phyloP scores from a whole-genome alignment of 2,329 filamentous ascomycete genomes.

The Nakataea oryzae region DNA sequence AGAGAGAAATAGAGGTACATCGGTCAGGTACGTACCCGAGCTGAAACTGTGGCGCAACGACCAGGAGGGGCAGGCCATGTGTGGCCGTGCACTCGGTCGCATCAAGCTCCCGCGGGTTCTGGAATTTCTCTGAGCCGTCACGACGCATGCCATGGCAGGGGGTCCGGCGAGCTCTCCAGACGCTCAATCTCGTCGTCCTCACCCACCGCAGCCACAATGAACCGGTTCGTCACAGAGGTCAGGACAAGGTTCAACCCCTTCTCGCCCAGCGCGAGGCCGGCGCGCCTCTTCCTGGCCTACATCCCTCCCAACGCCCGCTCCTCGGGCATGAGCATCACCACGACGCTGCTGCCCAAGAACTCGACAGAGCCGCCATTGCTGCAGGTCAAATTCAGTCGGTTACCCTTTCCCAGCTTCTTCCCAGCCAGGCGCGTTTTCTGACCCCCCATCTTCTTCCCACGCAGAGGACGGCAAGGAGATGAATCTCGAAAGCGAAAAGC shows the following conservation, averaged over 20 bases:
- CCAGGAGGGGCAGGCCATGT: background rate
- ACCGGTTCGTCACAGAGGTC: constrained; percentile 76
- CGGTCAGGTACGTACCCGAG: background rate
- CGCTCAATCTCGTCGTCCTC: background rate
- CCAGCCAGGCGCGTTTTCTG: background rate
- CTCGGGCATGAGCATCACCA: constrained; percentile 65
- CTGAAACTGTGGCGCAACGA: background rate
- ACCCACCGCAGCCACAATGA: constrained; percentile 44
- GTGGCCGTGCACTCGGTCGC: background rate
- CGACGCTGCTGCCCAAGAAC: constrained; percentile 61
- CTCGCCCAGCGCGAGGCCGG: constrained; percentile 65
- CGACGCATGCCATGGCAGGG: background rate
- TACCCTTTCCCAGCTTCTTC: background rate
- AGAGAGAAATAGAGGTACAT: background rate
- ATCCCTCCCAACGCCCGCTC: constrained; percentile 71
- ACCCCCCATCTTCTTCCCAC: background rate
- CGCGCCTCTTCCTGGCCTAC: constrained; percentile 76
- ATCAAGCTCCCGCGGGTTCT: background rate
- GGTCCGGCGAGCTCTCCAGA: background rate
- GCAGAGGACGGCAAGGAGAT: constrained; percentile 89
- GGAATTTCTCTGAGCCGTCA: background rate
- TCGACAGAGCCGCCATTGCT: constrained; percentile 61
- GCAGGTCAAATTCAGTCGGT: constrained; percentile 75
- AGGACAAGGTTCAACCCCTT: constrained; percentile 89
- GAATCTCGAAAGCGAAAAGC: constrained; percentile 66